These are phyloP conservation scores for Aspergillus sp. DNA, from an alignment of 2,329 filamentous ascomycete genomes.

Conservation along the genomic window DNA sequence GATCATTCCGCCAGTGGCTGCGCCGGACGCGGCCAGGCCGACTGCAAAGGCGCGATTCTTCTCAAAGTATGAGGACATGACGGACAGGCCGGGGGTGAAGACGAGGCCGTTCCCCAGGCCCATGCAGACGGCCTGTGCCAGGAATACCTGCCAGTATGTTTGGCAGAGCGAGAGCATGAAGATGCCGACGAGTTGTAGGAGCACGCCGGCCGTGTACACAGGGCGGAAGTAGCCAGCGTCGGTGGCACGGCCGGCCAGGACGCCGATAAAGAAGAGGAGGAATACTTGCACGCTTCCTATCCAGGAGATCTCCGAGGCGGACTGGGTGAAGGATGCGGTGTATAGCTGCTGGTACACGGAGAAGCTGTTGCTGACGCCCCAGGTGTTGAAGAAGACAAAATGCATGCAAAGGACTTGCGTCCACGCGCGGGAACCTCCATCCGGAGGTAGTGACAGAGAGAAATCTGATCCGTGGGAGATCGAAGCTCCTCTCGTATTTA, in stretches of 20 bases:
- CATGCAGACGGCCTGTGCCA: constrained; percentile 43
- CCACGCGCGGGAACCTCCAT: constrained; percentile 26
- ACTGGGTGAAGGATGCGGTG: constrained; percentile 23
- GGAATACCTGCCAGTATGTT: constrained; percentile 48
- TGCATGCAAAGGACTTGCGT: constrained; percentile 26
- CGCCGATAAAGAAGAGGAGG: constrained; percentile 42
- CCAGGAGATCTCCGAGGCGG: constrained; percentile 41
- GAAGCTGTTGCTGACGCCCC: constrained; percentile 33
- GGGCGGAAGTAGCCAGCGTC: constrained; percentile 41
- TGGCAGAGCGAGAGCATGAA: constrained; percentile 44
- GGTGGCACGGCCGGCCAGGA: constrained; percentile 37
- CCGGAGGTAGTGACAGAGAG: constrained; percentile 6
- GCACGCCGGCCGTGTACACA: constrained; percentile 20
- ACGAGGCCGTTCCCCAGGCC: constrained; percentile 43
- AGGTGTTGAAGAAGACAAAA: constrained; percentile 29
- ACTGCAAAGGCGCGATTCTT: constrained; percentile 39
- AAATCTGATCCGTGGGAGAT: too few relatives aligned
- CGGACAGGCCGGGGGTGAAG: constrained; percentile 39
- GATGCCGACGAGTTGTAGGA: constrained; percentile 39
- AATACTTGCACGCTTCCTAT: constrained; percentile 43
- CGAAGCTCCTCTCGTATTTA: too few relatives aligned
- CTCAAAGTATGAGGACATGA: constrained; percentile 44
- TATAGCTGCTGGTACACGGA: constrained; percentile 46
- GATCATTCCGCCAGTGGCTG: constrained; percentile 43
- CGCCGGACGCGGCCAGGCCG: constrained; percentile 36